Percentiles rank a stretch among this genome's conserved stretches.
phyloP scores from a whole-genome alignment of 192 early-diverging fungal species.

The Obelidium mucronatum region DNA sequence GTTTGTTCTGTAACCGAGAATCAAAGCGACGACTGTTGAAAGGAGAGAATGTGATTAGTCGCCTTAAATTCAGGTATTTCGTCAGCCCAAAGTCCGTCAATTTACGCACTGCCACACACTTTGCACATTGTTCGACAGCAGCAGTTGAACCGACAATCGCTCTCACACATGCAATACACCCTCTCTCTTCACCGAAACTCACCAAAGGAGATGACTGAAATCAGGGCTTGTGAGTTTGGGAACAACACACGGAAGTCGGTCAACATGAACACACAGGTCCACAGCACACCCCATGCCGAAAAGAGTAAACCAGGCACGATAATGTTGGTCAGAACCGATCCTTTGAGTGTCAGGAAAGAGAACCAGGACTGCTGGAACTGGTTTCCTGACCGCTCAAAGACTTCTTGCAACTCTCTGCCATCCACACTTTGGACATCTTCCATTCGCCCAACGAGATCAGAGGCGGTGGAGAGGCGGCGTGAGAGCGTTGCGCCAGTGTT shows the following conservation, averaged over 20 bases:
- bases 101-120: no score
- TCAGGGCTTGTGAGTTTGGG: slow-evolving; percentile 40
- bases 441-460: neutral
- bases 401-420: neutral
- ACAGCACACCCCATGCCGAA: slow-evolving; percentile 13
- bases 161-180: no score
- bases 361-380: slow-evolving; percentile 25
- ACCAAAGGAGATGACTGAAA: slow-evolving; percentile 50
- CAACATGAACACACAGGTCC: slow-evolving; percentile 28
- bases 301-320: slow-evolving; percentile 12
- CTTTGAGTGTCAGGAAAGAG: slow-evolving; percentile 13
- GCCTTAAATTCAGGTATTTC: no score
- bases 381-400: slow-evolving; percentile 4
- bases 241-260: neutral
- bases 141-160: no score
- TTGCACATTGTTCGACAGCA: no score
- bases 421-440: neutral
- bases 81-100: no score
- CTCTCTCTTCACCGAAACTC: no score
- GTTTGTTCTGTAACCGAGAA: slow-evolving; percentile 86
- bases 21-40: slow-evolving; percentile 53
- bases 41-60: slow-evolving; percentile 5
- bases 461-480: neutral
- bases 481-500: neutral
- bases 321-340: slow-evolving; percentile 16